Conservation (phyloP, 768 basidiomycete genomes). For the Boletus tomentosulus region DNA sequence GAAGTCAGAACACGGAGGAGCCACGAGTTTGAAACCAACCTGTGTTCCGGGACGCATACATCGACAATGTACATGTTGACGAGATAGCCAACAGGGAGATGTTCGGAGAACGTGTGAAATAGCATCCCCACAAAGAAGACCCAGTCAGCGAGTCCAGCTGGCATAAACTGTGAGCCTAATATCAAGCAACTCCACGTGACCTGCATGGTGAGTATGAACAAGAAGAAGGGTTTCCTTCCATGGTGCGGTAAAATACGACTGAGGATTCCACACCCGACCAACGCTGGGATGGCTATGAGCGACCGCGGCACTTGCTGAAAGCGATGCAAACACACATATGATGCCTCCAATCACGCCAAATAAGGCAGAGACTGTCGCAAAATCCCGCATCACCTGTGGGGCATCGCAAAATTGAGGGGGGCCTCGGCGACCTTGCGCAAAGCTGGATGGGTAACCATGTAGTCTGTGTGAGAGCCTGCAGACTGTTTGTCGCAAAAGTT, state of each 20-base stretch:
- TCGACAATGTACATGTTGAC: conserved; percentile 30
- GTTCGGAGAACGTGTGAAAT: conserved; percentile 8
- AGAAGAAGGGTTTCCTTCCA: conserved; percentile 25
- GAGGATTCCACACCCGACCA: conserved; percentile 20
- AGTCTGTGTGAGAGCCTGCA: conserved; percentile 23
- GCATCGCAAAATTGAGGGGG: conserved; percentile 17
- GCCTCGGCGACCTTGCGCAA: conserved; percentile 7
- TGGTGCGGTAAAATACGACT: conserved; percentile 23
- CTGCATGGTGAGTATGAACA: conserved; percentile 7
- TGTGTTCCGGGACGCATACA: conserved; percentile 18
- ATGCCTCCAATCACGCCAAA: conserved; percentile 15
- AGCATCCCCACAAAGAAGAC: conserved; percentile 20
- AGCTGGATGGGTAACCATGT: conserved; percentile 4
- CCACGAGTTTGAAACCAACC: conserved; percentile 8
- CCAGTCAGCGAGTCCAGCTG: conserved; percentile 13
- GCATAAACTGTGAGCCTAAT: conserved; percentile 12
- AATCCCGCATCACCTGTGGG: conserved; percentile 20
- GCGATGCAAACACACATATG: conserved; percentile 13
- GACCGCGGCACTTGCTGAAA: background rate
- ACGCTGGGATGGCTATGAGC: conserved; percentile 14
- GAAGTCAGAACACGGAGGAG: conserved; percentile 3
- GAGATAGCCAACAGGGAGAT: conserved; percentile 14
- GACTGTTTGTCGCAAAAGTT: conserved; percentile 22
- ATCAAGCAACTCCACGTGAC: conserved; percentile 13
- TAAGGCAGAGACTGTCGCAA: conserved; percentile 17